These are phyloP conservation scores for Aspergillus avenaceus DNA, from an alignment of 495 filamentous ascomycete genomes.

Conservation along the genomic window DNA sequence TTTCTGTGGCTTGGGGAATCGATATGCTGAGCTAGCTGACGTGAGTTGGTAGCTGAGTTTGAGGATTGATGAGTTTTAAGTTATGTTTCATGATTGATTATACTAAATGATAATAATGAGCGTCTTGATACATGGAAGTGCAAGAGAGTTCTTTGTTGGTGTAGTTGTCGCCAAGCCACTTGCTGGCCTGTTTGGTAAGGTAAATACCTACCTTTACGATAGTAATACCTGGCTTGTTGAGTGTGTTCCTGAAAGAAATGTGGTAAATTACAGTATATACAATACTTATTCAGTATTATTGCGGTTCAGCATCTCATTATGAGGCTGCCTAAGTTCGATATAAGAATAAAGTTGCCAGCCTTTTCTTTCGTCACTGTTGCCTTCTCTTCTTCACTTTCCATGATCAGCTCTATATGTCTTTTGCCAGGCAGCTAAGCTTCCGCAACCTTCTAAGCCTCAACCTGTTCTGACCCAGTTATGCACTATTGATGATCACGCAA, in stretches of 20 bases:
- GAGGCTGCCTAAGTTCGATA: background rate
- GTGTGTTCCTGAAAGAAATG: too few species aligned
- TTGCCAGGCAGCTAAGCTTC: background rate
- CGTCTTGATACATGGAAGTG: background rate
- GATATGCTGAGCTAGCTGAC: constrained; percentile 17
- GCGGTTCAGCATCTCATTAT: background rate
- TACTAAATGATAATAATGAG: background rate
- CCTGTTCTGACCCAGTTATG: background rate
- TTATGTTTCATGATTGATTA: constrained; percentile 2
- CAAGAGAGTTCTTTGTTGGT: too few species aligned
- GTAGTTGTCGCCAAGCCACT: too few species aligned
- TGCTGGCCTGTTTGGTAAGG: too few species aligned
- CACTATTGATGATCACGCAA: background rate
- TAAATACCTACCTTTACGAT: too few species aligned
- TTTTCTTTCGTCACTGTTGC: background rate
- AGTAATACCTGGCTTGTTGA: too few species aligned
- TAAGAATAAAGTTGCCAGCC: background rate
- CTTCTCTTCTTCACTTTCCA: background rate
- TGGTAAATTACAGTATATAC: background rate
- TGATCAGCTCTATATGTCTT: background rate
- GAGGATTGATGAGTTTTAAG: background rate
- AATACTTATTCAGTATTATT: too few species aligned
- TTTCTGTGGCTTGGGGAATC: constrained; percentile 29
- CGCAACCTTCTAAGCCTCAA: background rate
- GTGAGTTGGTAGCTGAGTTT: constrained; percentile 4